Evolutionary conservation across 352 stramenopile species (phyloP), one percentile per base, ranked within the genome.

Genomic region (Phytophthora fragariae): DNA sequence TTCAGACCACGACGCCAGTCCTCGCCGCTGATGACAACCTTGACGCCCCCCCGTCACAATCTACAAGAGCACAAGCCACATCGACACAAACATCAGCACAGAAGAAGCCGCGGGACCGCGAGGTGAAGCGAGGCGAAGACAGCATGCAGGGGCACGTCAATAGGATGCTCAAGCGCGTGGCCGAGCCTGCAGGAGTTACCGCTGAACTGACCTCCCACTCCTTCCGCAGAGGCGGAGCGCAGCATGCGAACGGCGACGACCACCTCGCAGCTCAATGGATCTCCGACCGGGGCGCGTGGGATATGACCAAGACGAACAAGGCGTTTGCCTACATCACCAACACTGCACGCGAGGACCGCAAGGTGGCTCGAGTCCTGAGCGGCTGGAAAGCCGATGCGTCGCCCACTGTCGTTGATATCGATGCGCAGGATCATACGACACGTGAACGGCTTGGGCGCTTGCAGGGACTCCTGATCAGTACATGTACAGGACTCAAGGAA

Each of bases 261-360:
- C 52, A 47, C 19, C 19, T 21, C 19, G 19, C 19, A 21, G 19
- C 19, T 21, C 71, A 77, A 9, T 86, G 74, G 63, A 83, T 75
- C 27, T 79, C 82, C 6, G 65, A 83, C 27, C 60, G 76, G 1
- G 67, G 72, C 1, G 5, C 68, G 0, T 82, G 75, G 72, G 79
- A 83, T 41, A 69, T 81, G 68, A 73, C 14, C 1, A 68, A 62
- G 1, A 77, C 50, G 0, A 83, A 72, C 56, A 84, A 83, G 27
- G 71, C 8, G 0, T 78, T 82, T 27, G 62, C 24, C 1, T 27
- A 27, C 24, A 27, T 27, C 1, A 27, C 24, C 24, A 27, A 27
- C 24, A 27, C 24, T 33, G 56, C 29, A 66, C 37, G 1, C 31
- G 56, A 66, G 31, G 56, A 71, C 37, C 15, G 59, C 8, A 66